These are phyloP conservation scores for Diaporthe caulivora DNA, from an alignment of 2,329 filamentous ascomycete genomes.

Conservation along the genomic window DNA sequence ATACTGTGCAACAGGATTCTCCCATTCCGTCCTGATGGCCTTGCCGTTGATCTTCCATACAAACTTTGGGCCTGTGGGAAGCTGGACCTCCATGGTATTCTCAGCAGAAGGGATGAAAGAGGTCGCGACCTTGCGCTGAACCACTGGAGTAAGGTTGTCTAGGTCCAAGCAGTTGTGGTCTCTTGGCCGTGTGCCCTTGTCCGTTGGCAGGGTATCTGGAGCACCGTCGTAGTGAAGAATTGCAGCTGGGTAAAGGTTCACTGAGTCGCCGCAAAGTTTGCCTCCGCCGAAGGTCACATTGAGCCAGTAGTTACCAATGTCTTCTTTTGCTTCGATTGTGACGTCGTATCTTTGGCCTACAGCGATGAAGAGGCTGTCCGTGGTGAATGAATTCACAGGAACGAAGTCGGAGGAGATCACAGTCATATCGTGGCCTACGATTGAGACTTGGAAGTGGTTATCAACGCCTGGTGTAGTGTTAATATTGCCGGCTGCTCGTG, in stretches of 20 bases:
- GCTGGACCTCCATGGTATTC: slow-evolving; percentile 45
- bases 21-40: slow-evolving; percentile 55
- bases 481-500: not conserved
- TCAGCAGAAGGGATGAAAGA: slow-evolving; percentile 45
- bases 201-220: slow-evolving; percentile 46
- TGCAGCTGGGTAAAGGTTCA: slow-evolving; percentile 50
- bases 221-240: slow-evolving; percentile 55
- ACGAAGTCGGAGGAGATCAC: slow-evolving; percentile 66
- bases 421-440: slow-evolving; percentile 62
- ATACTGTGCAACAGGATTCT: slow-evolving; percentile 54
- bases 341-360: slow-evolving; percentile 62
- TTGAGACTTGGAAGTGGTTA: slow-evolving; percentile 51
- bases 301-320: slow-evolving; percentile 55
- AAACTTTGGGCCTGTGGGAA: slow-evolving; percentile 42
- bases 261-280: slow-evolving; percentile 49
- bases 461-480: slow-evolving; percentile 30
- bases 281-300: slow-evolving; percentile 49
- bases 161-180: slow-evolving; percentile 46
- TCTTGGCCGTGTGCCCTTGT: slow-evolving; percentile 44
- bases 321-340: slow-evolving; percentile 56
- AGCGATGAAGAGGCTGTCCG: slow-evolving; percentile 62
- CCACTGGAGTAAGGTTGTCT: slow-evolving; percentile 53
- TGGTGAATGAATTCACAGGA: slow-evolving; percentile 61
- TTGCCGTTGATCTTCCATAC: slow-evolving; percentile 52
- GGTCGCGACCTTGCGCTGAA: slow-evolving; percentile 44